phyloP scores from a whole-genome alignment of 1,139 yeast species.

The Blastobotrys ciferrii region DNA sequence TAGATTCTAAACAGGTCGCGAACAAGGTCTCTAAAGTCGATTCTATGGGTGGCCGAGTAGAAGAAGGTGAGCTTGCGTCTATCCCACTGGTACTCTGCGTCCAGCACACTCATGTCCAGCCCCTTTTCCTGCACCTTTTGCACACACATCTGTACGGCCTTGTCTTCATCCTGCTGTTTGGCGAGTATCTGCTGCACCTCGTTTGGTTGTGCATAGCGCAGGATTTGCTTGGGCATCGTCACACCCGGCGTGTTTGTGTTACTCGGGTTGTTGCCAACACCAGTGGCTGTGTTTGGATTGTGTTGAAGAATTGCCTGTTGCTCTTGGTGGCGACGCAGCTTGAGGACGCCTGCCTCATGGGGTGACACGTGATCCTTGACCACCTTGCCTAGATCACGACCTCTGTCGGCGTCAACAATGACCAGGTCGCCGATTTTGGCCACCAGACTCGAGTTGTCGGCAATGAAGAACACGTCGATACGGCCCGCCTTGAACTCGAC shows the following conservation, averaged over 20 bases:
- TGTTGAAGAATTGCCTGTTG: slow-evolving; percentile 60
- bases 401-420: slow-evolving; percentile 96
- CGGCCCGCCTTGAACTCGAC: slow-evolving; percentile 88
- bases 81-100: slow-evolving; percentile 95
- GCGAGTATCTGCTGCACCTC: slow-evolving; percentile 60
- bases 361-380: slow-evolving; percentile 62
- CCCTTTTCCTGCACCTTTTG: slow-evolving; percentile 55
- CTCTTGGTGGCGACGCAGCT: slow-evolving; percentile 75
- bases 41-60: slow-evolving; percentile 76
- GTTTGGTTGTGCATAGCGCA: slow-evolving; percentile 61
- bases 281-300: slow-evolving; percentile 24
- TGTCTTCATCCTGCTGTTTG: slow-evolving; percentile 68
- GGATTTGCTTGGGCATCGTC: slow-evolving; percentile 65
- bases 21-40: slow-evolving; percentile 89
- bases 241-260: slow-evolving; percentile 41
- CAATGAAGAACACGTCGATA: slow-evolving; percentile 74
- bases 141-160: slow-evolving; percentile 60
- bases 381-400: slow-evolving; percentile 83
- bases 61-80: slow-evolving; percentile 90
- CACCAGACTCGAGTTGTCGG: slow-evolving; percentile 49
- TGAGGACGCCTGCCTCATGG: slow-evolving; percentile 78
- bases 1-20: slow-evolving; percentile 89
- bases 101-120: slow-evolving; percentile 50
- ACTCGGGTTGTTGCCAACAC: slow-evolving; percentile 14
- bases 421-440: slow-evolving; percentile 75